Conservation (phyloP, 2,329 filamentous ascomycete species). For the Fusarium luffae region DNA sequence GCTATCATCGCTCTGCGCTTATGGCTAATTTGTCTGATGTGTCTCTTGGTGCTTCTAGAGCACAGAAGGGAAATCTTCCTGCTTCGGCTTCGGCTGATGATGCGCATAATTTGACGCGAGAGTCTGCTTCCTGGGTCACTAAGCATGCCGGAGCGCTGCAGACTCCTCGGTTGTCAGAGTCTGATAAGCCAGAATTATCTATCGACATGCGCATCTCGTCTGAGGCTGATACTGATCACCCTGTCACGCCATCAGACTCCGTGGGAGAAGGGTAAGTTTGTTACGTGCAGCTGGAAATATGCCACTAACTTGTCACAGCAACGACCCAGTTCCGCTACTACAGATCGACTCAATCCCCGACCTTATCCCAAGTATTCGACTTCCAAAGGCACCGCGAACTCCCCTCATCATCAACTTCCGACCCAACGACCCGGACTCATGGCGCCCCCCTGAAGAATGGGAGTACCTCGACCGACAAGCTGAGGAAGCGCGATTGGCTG, state of each 20-base stretch:
- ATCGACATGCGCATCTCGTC: slow-evolving; percentile 37
- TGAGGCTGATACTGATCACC: slow-evolving; percentile 26
- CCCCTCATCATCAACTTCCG: slow-evolving; percentile 43
- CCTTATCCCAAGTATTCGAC: slow-evolving; percentile 9
- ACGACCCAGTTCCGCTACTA: slow-evolving; percentile 20
- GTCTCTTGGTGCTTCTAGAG: slow-evolving; percentile 19
- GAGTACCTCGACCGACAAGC: slow-evolving; percentile 42
- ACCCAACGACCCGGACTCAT: slow-evolving; percentile 55
- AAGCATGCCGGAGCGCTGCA: slow-evolving; percentile 28
- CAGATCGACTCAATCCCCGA: slow-evolving; percentile 31
- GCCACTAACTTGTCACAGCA: slow-evolving; percentile 21
- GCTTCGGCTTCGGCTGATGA: slow-evolving; percentile 4
- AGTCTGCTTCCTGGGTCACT: slow-evolving; percentile 25
- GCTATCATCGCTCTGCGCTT: slow-evolving; percentile 39
- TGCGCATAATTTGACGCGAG: slow-evolving; percentile 15
- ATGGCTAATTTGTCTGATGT: slow-evolving; percentile 28
- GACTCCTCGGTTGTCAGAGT: slow-evolving; percentile 3
- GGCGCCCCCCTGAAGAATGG: slow-evolving; percentile 60
- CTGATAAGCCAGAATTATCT: slow-evolving; percentile 20
- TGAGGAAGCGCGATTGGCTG: neutral
- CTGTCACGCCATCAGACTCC: slow-evolving; percentile 28
- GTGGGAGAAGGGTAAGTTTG: slow-evolving; percentile 17
- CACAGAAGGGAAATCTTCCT: neutral
- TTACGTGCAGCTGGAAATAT: neutral
- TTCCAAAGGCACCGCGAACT: slow-evolving; percentile 11